A percentile compares a stretch with the other conserved stretches of the same genome.
Conservation (phyloP, 257 asterid genomes). For the Solanum chmielewskii region DNA sequence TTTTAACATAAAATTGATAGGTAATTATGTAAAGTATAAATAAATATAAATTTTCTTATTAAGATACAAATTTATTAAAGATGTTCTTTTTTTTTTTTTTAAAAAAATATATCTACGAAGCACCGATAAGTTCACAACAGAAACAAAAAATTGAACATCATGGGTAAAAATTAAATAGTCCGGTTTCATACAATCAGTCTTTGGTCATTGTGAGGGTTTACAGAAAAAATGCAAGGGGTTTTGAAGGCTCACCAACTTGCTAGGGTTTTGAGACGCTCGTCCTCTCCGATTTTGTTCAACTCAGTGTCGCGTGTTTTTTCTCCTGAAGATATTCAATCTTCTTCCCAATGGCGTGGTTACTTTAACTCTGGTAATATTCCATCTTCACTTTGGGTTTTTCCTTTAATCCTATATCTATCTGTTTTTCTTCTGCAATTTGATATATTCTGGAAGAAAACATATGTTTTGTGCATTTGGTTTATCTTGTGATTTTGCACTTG, state of each 20-base stretch:
- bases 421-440: not conserved
- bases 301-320: slow-evolving; percentile 10
- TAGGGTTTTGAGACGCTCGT: slow-evolving; percentile 28
- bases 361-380: not conserved
- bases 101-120: not conserved
- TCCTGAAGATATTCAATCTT: not conserved
- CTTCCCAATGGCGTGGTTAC: slow-evolving; percentile 17
- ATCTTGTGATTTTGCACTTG: not conserved
- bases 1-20: too few species aligned
- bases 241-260: slow-evolving; percentile 18
- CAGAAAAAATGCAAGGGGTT: slow-evolving; percentile 31
- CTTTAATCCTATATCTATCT: not conserved
- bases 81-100: too few species aligned
- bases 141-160: not conserved
- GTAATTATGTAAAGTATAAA: too few species aligned
- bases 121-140: not conserved
- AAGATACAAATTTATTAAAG: too few species aligned
- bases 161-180: not conserved
- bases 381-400: not conserved
- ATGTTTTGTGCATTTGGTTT: not conserved
- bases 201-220: not conserved
- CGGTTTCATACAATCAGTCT: not conserved
- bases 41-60: too few species aligned
- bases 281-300: slow-evolving; percentile 11
- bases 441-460: not conserved